Percentiles rank a stretch among this genome's conserved stretches.
phyloP scores from a whole-genome alignment of 129 eudicot species.

The Logfia minima region DNA sequence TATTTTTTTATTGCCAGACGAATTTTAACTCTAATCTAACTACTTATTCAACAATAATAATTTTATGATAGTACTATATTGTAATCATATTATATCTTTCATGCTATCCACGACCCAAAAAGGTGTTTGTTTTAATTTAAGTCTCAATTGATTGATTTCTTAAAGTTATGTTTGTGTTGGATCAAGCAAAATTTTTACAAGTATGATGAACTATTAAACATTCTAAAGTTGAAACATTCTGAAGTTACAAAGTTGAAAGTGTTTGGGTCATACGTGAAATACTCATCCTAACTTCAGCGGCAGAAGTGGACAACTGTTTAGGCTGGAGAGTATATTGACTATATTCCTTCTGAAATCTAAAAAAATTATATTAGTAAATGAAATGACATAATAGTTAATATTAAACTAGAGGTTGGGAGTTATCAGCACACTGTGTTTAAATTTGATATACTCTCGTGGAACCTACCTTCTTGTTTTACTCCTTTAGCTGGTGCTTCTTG shows the following conservation, averaged over 20 bases:
- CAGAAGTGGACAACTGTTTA: background rate
- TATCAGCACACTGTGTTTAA: background rate
- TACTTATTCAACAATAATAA: background rate
- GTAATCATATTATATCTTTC: background rate
- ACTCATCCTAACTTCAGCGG: background rate
- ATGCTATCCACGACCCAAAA: background rate
- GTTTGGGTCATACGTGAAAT: too few relatives aligned
- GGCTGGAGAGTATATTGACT: background rate
- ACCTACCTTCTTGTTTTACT: slow-evolving; percentile 1
- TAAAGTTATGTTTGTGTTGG: slow-evolving; percentile 9
- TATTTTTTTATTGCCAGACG: background rate
- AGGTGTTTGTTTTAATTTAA: background rate
- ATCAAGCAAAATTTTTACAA: slow-evolving; percentile 6
- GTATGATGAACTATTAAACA: background rate
- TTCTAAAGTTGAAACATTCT: background rate
- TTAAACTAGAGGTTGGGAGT: slow-evolving; percentile 3
- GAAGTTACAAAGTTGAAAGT: background rate
- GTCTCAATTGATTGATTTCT: background rate
- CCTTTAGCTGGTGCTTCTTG: background rate
- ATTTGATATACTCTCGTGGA: background rate
- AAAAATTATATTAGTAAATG: background rate
- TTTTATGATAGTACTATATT: background rate
- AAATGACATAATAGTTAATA: background rate
- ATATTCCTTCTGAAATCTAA: background rate
- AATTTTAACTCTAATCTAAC: background rate